A percentile compares a stretch with the other conserved stretches of the same genome.
These are phyloP conservation scores for Fusarium sp. DNA, from an alignment of 2,329 filamentous ascomycete genomes.

Conservation along the genomic window DNA sequence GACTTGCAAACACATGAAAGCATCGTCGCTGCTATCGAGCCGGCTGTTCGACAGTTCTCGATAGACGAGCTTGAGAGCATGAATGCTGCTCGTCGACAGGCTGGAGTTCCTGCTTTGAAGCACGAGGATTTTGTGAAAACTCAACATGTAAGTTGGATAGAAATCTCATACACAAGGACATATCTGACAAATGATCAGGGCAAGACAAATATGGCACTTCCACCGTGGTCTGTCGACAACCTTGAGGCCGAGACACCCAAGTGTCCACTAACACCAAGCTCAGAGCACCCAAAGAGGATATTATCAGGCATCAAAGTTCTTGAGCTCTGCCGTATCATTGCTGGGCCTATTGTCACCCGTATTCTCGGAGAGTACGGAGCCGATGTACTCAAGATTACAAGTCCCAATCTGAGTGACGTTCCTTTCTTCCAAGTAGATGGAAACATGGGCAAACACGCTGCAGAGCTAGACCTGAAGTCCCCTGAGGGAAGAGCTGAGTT, in stretches of 20 bases:
- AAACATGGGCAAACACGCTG: slow-evolving; percentile 74
- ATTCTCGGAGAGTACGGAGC: slow-evolving; percentile 80
- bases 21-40: slow-evolving; percentile 67
- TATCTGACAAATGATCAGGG: slow-evolving; percentile 50
- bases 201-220: slow-evolving; percentile 48
- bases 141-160: slow-evolving; percentile 46
- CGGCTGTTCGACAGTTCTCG: slow-evolving; percentile 63
- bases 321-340: slow-evolving; percentile 78
- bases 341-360: slow-evolving; percentile 75
- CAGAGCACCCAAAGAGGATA: slow-evolving; percentile 41
- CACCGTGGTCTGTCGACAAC: slow-evolving; percentile 59
- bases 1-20: slow-evolving; percentile 67
- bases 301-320: slow-evolving; percentile 74
- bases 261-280: slow-evolving; percentile 45
- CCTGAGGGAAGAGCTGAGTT: slow-evolving; percentile 62
- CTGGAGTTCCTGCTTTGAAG: slow-evolving; percentile 67
- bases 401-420: slow-evolving; percentile 72
- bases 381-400: slow-evolving; percentile 76
- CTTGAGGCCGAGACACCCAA: slow-evolving; percentile 61
- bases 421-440: slow-evolving; percentile 77
- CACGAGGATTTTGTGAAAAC: slow-evolving; percentile 67
- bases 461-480: slow-evolving; percentile 69
- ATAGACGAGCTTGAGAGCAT: slow-evolving; percentile 64
- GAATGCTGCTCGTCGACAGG: slow-evolving; percentile 64
- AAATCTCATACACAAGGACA: rapidly evolving